A percentile compares a stretch with the other conserved stretches of the same genome.
These are phyloP conservation scores for Starmerella floricola DNA, from an alignment of 805 yeast genomes.

Conservation along the genomic window DNA sequence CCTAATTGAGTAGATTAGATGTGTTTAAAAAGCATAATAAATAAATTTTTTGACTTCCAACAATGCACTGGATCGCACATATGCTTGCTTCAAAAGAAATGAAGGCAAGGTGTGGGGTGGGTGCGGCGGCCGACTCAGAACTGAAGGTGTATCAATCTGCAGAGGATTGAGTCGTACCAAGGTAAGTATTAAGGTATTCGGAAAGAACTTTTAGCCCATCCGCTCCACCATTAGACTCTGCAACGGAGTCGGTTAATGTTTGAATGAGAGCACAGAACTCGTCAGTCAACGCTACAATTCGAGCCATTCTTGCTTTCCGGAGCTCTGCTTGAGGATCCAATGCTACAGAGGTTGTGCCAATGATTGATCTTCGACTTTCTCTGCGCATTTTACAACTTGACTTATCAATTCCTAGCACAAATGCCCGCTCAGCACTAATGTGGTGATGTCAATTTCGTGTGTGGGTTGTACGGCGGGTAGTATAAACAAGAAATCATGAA, in stretches of 20 bases:
- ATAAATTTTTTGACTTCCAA: neutral
- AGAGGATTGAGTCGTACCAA: neutral
- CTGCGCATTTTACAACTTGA: neutral
- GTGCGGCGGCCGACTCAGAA: no score
- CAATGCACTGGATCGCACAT: neutral
- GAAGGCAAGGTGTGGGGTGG: no score
- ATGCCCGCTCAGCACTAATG: neutral
- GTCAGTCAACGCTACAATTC: neutral
- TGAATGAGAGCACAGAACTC: constrained; percentile 1
- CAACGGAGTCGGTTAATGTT: neutral
- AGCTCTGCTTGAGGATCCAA: constrained; percentile 1
- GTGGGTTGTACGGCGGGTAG: neutral
- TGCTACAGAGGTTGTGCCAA: neutral
- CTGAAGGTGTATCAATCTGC: no score
- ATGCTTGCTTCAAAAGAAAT: no score
- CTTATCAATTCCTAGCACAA: neutral
- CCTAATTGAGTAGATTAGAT: no score
- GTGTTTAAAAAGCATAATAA: neutral
- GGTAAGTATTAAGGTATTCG: neutral
- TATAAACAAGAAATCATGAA: no score
- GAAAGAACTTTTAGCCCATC: constrained; percentile 2
- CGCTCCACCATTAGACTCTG: neutral
- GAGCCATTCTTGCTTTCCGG: constrained; percentile 1
- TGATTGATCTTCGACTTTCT: neutral
- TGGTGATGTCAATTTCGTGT: neutral